These are phyloP conservation scores for Tubosaeta sp. DNA, from an alignment of 768 basidiomycete genomes.

Conservation along the genomic window DNA sequence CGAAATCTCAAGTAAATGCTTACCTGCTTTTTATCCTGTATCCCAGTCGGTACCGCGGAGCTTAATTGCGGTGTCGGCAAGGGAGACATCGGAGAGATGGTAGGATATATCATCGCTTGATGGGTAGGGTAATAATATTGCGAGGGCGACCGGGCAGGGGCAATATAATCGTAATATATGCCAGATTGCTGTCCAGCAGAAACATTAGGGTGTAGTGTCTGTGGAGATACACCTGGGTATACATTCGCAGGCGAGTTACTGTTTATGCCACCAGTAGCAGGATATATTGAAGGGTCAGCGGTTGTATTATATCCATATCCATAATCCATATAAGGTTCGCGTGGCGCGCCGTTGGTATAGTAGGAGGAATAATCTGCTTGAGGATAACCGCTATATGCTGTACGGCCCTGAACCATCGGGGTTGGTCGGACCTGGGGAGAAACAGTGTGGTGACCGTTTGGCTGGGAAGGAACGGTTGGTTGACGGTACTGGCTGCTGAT, in stretches of 20 bases:
- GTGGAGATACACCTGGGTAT: slow-evolving; percentile 46
- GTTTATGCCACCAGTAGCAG: slow-evolving; percentile 40
- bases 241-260: slow-evolving; percentile 41
- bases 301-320: slow-evolving; percentile 51
- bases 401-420: slow-evolving; percentile 42
- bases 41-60: slow-evolving; percentile 35
- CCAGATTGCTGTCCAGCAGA: slow-evolving; percentile 45
- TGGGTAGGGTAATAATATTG: slow-evolving; percentile 59
- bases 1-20: slow-evolving; percentile 8
- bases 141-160: slow-evolving; percentile 44
- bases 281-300: slow-evolving; percentile 49
- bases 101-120: slow-evolving; percentile 58
- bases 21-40: slow-evolving; percentile 62
- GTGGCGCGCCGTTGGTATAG: slow-evolving; percentile 47
- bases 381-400: slow-evolving; percentile 47
- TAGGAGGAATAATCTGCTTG: slow-evolving; percentile 59
- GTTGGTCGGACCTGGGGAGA: slow-evolving; percentile 40
- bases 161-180: slow-evolving; percentile 57
- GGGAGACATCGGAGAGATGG: slow-evolving; percentile 48
- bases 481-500: slow-evolving; percentile 38
- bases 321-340: slow-evolving; percentile 52
- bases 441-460: slow-evolving; percentile 26
- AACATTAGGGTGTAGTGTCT: slow-evolving; percentile 40
- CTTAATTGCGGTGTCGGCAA: slow-evolving; percentile 49
- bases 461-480: slow-evolving; percentile 26